Evolutionary conservation across 345 rosid species (phyloP).

Genomic region (Euphorbia peplus): DNA sequence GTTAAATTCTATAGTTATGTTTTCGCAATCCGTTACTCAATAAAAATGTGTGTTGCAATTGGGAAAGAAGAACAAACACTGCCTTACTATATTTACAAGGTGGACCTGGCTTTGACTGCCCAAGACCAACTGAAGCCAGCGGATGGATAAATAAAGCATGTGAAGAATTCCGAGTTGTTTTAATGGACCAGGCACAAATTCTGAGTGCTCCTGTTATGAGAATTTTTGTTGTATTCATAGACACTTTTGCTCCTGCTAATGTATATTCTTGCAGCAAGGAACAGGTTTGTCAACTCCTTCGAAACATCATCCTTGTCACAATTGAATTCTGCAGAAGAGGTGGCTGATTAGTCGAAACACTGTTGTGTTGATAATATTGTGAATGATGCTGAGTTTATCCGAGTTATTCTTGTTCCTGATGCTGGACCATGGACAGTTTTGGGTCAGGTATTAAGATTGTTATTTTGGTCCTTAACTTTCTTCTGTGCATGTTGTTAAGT

Average conservation of each 20-base stretch:
- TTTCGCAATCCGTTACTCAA: background rate
- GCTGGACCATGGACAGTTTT: slow-evolving; percentile 78
- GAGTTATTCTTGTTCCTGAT: slow-evolving; percentile 70
- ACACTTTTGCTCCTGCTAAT: background rate
- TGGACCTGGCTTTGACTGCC: slow-evolving; percentile 93
- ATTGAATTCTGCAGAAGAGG: slow-evolving; percentile 51
- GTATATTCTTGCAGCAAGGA: slow-evolving; percentile 68
- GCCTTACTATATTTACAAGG: slow-evolving; percentile 86
- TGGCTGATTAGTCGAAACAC: slow-evolving; percentile 63
- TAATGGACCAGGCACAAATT: slow-evolving; percentile 84
- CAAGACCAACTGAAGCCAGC: slow-evolving; percentile 75
- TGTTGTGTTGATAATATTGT: slow-evolving; percentile 90
- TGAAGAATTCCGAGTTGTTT: slow-evolving; percentile 79
- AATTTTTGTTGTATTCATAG: slow-evolving; percentile 1
- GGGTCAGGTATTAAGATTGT: slow-evolving; percentile 63
- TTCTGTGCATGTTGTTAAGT: no score
- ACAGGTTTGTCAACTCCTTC: slow-evolving; percentile 87
- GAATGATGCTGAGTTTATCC: slow-evolving; percentile 83
- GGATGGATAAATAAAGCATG: slow-evolving; percentile 87
- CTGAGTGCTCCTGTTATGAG: slow-evolving; percentile 1
- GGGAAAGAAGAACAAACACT: slow-evolving; percentile 75
- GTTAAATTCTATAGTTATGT: background rate
- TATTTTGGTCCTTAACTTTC: no score
- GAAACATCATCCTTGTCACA: slow-evolving; percentile 79
- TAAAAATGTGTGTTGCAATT: slow-evolving; percentile 38